Base-by-base conservation (phyloP, 2,329 filamentous ascomycete species). In the Colletotrichum limetticola region DNA sequence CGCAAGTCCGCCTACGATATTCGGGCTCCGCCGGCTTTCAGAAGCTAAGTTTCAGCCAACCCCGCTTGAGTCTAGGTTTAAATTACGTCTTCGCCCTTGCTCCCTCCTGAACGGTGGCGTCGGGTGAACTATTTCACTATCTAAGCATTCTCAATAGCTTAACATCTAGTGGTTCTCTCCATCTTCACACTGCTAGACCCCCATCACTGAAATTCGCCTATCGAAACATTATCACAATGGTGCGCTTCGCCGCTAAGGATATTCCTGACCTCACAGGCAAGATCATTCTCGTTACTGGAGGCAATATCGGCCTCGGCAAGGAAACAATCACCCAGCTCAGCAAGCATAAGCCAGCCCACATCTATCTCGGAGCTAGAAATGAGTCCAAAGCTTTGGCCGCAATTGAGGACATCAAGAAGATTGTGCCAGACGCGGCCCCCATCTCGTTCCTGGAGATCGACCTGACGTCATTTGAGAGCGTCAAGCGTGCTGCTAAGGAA, bases 391-490 rank as follows among this genome's bases (percentile, higher is more conserved):
- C 80, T 19, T 78, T 80, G 12, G 80, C 79, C 37, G 78, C 81
- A n/a, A 82, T 83, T 71, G 74, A 79, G 9, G 81, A 85, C 30
- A 82, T 86, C 75, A 76, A 79, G 64, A 68, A 74, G 5, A 65
- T 74, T 35, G 76, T 76, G 11, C 75, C 76, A 2, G 69, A 74
- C 28, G 66, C 58, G 5, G 63, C 66, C 6, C 62, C 58, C 5
- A 77, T 81, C 74, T 75, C 72, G 24, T 68, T 85, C 65, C 77
- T 88, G 35, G 75, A 84, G 61, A 80, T 86, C 71, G 86, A 88
- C 75, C 82, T 89, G 28, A 69, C 81, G 1, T 86, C 83, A 7
- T 79, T 88, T 12, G 78, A 78, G 7, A 86, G 83, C 7, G 79
- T 89, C 72, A 81, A 83, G 58, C 63, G 77, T 5, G 85, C 86